Evolutionary conservation across 257 asterid species (phyloP).

Genomic region (Pogostemon cablin): DNA sequence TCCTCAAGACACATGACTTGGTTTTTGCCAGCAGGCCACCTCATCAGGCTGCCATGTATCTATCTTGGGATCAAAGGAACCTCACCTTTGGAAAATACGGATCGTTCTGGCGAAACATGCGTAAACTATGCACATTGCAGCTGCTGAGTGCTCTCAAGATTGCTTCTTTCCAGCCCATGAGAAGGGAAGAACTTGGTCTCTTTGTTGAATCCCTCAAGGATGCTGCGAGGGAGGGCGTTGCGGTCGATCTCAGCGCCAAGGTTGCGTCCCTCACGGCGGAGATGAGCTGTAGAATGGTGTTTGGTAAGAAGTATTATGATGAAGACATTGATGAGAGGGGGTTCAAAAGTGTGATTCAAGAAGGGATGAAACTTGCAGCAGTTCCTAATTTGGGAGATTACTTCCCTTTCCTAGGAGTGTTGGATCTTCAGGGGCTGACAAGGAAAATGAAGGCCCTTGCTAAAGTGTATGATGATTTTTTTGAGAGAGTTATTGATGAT

Average conservation of each 20-base stretch:
- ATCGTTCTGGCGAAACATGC: slow-evolving; percentile 63
- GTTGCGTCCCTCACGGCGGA: slow-evolving; percentile 40
- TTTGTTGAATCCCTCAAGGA: slow-evolving; percentile 41
- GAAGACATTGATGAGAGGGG: slow-evolving; percentile 55
- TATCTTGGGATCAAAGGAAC: slow-evolving; percentile 48
- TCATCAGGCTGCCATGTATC: slow-evolving; percentile 43
- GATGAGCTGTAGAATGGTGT: slow-evolving; percentile 58
- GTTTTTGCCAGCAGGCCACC: slow-evolving; percentile 58
- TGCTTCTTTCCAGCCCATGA: slow-evolving; percentile 43
- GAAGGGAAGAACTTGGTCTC: slow-evolving; percentile 44
- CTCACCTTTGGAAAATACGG: slow-evolving; percentile 44
- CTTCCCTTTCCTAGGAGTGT: slow-evolving; percentile 42
- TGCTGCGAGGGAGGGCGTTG: slow-evolving; percentile 11
- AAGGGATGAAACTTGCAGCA: slow-evolving; percentile 44
- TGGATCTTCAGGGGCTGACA: slow-evolving; percentile 55
- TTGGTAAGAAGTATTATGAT: slow-evolving; percentile 54
- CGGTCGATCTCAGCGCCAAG: slow-evolving; percentile 45
- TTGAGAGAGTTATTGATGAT: slow-evolving; percentile 55
- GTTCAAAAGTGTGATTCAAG: slow-evolving; percentile 46
- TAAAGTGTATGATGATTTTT: slow-evolving; percentile 46
- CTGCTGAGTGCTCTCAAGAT: slow-evolving; percentile 47
- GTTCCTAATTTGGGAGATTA: slow-evolving; percentile 55
- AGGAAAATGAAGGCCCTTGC: slow-evolving; percentile 38
- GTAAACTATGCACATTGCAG: slow-evolving; percentile 53
- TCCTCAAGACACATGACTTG: slow-evolving; percentile 53